Evolutionary conservation across 495 filamentous ascomycete species (phyloP), one percentile per base, ranked within the genome.

Genomic region (Cryomyces minteri): DNA sequence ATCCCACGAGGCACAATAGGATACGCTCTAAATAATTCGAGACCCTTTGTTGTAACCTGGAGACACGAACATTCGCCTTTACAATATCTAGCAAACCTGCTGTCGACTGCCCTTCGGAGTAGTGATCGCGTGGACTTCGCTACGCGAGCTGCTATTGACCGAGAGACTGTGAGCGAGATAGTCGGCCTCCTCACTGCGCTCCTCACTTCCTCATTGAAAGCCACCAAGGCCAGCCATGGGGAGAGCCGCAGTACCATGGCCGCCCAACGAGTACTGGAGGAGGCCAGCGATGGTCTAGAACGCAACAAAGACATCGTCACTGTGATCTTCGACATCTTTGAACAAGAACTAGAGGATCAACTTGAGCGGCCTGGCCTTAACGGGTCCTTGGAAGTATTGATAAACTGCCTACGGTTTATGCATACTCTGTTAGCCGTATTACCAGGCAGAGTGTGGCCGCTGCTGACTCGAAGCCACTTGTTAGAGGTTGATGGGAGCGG

Each of bases 391-490:
- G 69, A 77, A 5, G 67, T 84, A 32, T 66, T 88, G 28, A 69
- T 80, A 32, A 74, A 77, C 32, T 94, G 84, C 51, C 53, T 85
- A 33, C 80, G 83, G 37, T 95, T 96, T 49, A 69, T 88, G 10
- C 68, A 79, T 47, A 75, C 74, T 14, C 61, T 90, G 7, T 57
- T 85, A 4, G 64, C 68, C 5, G 62, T 92, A n/a, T 65, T 79
- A 29, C 88, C 88, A 4, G 77, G 76, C 39, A 67, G 88, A 47
- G 76, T 94, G 2, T 98, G 88, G 88, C 82, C 86, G 4, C 84
- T 88, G 54, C 73, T 98, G 55, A 72, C 80, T 5, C 70, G 84
- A 42, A 92, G 82, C 57, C 69, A 70, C 38, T 69, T 98, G 28
- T 68, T 95, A 40, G 80, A 79, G 33, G 69, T 72, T 30, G 74